phyloP scores from a whole-genome alignment of 305 asterid genomes.

The Caryopteris hybrid region DNA sequence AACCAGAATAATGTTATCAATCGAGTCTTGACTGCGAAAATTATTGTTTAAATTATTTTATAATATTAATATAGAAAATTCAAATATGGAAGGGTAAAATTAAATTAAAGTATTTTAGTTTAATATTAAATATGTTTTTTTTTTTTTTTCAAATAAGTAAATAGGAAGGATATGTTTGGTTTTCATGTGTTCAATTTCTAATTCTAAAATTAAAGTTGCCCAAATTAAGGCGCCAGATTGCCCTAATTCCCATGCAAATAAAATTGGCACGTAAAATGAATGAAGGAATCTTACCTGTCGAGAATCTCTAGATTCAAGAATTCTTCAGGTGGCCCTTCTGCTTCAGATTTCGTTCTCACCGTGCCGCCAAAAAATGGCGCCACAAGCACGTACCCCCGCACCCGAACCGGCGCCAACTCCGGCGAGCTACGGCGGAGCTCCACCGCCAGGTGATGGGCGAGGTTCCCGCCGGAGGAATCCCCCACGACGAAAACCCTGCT shows the following conservation, averaged over 20 bases:
- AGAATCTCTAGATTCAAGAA: constrained; percentile 52
- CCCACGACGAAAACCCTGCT: constrained; percentile 53
- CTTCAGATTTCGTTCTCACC: constrained; percentile 62
- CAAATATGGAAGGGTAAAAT: too few species aligned
- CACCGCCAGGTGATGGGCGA: constrained; percentile 80
- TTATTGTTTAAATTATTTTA: too few species aligned
- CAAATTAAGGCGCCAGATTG: background rate
- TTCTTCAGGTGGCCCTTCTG: constrained; percentile 55
- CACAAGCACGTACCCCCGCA: constrained; percentile 67
- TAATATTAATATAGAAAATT: too few species aligned
- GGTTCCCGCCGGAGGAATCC: constrained; percentile 79
- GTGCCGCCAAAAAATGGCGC: constrained; percentile 88
- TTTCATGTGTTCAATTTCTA: too few species aligned
- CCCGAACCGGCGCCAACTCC: constrained; percentile 46
- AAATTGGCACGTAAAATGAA: constrained; percentile 10
- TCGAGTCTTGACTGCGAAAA: too few species aligned
- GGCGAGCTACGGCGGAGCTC: constrained; percentile 55
- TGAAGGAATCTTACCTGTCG: constrained; percentile 43
- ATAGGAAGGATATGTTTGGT: too few species aligned
- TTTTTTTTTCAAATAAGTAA: too few species aligned
- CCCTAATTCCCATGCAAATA: constrained; percentile 29
- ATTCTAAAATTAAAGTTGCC: background rate
- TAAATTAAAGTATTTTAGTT: too few species aligned
- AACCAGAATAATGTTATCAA: too few species aligned
- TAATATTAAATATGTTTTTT: too few species aligned